A percentile compares a stretch with the other conserved stretches of the same genome.
Evolutionary conservation across 2,329 filamentous ascomycete genomes (phyloP).

Genomic region (Beauveria rudraprayagi): DNA sequence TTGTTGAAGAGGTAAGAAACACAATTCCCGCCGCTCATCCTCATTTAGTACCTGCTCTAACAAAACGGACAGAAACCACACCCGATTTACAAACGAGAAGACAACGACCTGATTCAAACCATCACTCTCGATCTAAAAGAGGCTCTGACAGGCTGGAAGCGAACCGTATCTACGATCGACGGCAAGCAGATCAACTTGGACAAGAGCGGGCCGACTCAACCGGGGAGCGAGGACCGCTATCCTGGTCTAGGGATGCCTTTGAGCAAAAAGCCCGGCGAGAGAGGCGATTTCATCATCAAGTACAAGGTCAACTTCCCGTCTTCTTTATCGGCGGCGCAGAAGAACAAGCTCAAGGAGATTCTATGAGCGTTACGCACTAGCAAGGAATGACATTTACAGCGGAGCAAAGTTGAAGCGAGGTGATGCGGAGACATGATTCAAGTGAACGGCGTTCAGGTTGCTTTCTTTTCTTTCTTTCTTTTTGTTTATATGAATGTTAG

Average conservation of each 20-base stretch:
- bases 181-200: slow-evolving; percentile 74
- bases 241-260: slow-evolving; percentile 90
- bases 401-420: neutral
- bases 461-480: neutral
- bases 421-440: neutral
- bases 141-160: slow-evolving; percentile 86
- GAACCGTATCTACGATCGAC: slow-evolving; percentile 89
- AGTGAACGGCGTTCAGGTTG: neutral
- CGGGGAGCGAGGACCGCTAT: slow-evolving; percentile 72
- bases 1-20: slow-evolving; percentile 76
- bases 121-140: slow-evolving; percentile 86
- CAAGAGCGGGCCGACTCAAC: slow-evolving; percentile 76
- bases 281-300: slow-evolving; percentile 81
- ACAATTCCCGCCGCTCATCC: too few relatives aligned
- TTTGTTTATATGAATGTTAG: neutral
- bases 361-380: slow-evolving; percentile 36
- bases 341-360: slow-evolving; percentile 71
- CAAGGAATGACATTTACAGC: neutral
- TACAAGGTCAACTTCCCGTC: slow-evolving; percentile 92
- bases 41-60: slow-evolving; percentile 27
- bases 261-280: slow-evolving; percentile 75
- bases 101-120: slow-evolving; percentile 74
- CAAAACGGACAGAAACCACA: slow-evolving; percentile 65
- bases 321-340: slow-evolving; percentile 67
- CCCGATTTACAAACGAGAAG: slow-evolving; percentile 73